Base-by-base conservation (phyloP, 192 early-diverging fungal species). In the Backusella tuberculispora region DNA sequence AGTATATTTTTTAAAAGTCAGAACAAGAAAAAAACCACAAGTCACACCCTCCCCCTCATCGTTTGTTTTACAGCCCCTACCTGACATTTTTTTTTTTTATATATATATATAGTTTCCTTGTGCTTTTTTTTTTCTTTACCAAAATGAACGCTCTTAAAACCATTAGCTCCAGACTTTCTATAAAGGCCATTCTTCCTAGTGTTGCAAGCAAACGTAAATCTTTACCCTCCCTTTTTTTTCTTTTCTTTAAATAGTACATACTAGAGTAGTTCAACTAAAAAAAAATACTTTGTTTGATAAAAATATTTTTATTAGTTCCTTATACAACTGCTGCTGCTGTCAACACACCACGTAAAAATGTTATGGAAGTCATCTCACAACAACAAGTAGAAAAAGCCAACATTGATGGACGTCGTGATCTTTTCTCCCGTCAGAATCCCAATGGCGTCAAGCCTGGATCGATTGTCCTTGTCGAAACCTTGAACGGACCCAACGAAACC, bases 401-500 rank as follows among this genome's bases (percentile, higher is more conserved):
- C 40, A 74, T 85, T 1, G 90, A 89, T 64, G 86, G 88, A 21
- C 87, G 92, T 3, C 76, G 83, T 15, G 81, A 86, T 48, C 83
- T 94, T 53, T 92, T 94, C 71, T 78, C 85, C 38, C 88, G 89
- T 26, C 85, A 83, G 29, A 81, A 86, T 14, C 82, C 86, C 40
- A 78, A 90, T 5, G 85, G 87, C 44, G 70, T 91, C 14, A 85
- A 86, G 8, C 78, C 87, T 13, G 93, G 92, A 19, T 86, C 89
- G 75, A 84, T 95, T 17, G 76, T 93, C 1, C 73, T 88, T 24
- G 92, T 95, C 5, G 92, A 93, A 75, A 89, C 88, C 8, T 74
- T 86, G 50, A 93, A 87, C 76, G 86, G 88, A 40, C 80, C 78
- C 53, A 78, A 83, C 3, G 77, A 86, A 24, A 75, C 78, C 15